phyloP scores from a whole-genome alignment of 495 filamentous ascomycete genomes.

The Aspergillus funiculosus region DNA sequence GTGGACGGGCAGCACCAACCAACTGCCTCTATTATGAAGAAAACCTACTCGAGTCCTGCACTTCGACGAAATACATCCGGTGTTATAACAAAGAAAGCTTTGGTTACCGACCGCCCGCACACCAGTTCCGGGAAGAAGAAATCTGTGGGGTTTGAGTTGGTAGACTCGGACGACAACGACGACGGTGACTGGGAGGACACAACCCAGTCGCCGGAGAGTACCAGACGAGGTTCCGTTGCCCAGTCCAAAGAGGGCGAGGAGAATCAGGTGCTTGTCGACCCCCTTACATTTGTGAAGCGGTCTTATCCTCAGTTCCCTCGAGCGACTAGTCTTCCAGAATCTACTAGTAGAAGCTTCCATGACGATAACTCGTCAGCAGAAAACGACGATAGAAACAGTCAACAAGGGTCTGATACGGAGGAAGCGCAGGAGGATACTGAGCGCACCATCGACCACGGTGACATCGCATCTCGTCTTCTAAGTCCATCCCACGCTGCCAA shows the following conservation, averaged over 20 bases:
- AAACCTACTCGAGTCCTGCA: slow-evolving; percentile 42
- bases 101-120: slow-evolving; percentile 35
- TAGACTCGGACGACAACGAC: slow-evolving; percentile 42
- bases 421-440: slow-evolving; percentile 15
- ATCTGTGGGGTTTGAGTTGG: slow-evolving; percentile 44
- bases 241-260: slow-evolving; percentile 39
- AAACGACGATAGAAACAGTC: slow-evolving; percentile 20
- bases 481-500: slow-evolving; percentile 40
- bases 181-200: slow-evolving; percentile 48
- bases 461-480: slow-evolving; percentile 38
- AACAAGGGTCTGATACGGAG: slow-evolving; percentile 13
- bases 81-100: slow-evolving; percentile 32
- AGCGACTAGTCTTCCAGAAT: slow-evolving; percentile 43
- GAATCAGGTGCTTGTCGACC: slow-evolving; percentile 40
- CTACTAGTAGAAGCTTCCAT: slow-evolving; percentile 33
- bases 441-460: slow-evolving; percentile 27
- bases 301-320: slow-evolving; percentile 41
- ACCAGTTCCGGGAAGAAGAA: slow-evolving; percentile 42
- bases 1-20: slow-evolving; percentile 26
- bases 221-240: slow-evolving; percentile 41
- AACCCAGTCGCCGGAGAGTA: slow-evolving; percentile 48
- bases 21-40: slow-evolving; percentile 36
- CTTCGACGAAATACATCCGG: slow-evolving; percentile 35
- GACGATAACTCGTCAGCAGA: slow-evolving; percentile 15
- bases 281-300: slow-evolving; percentile 45